Percentiles rank a stretch among this genome's conserved stretches.
phyloP scores from a whole-genome alignment of 139 green algal species.

The Coelastrella sp. region DNA sequence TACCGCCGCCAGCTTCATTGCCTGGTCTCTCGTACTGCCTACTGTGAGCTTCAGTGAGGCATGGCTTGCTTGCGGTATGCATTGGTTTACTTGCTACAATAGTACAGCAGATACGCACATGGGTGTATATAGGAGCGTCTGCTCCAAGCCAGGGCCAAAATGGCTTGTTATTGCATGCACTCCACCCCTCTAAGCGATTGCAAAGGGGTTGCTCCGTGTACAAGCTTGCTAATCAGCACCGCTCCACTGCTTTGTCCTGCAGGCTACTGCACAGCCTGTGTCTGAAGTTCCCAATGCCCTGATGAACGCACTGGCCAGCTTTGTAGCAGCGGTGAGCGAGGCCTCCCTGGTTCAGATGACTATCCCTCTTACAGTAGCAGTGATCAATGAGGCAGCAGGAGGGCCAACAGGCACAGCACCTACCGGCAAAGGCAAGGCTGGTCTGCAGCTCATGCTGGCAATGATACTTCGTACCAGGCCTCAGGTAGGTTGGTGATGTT shows the following conservation, averaged over 20 bases:
- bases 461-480: slow-evolving; percentile 48
- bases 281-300: slow-evolving; percentile 32
- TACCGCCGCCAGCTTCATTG: neutral
- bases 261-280: slow-evolving; percentile 16
- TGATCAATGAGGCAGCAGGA: slow-evolving; percentile 5
- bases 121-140: no score
- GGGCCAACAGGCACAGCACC: neutral
- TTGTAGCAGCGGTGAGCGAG: slow-evolving; percentile 10
- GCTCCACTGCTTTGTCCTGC: slow-evolving; percentile 16
- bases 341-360: slow-evolving; percentile 4
- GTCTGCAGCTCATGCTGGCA: slow-evolving; percentile 49
- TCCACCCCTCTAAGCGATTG: no score
- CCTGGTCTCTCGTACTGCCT: no score
- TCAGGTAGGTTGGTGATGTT: slow-evolving; percentile 8
- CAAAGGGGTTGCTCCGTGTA: neutral
- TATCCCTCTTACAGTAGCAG: slow-evolving; percentile 8
- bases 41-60: no score
- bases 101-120: no score
- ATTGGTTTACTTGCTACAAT: no score
- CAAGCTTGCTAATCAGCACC: neutral
- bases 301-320: slow-evolving; percentile 38
- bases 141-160: no score
- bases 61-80: no score
- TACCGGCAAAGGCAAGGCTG: slow-evolving; percentile 44
- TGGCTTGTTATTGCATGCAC: no score